Percentiles rank a stretch among this genome's conserved stretches.
These are phyloP conservation scores for Hemileccinum impolitum DNA, from an alignment of 768 basidiomycete genomes.

Conservation along the genomic window DNA sequence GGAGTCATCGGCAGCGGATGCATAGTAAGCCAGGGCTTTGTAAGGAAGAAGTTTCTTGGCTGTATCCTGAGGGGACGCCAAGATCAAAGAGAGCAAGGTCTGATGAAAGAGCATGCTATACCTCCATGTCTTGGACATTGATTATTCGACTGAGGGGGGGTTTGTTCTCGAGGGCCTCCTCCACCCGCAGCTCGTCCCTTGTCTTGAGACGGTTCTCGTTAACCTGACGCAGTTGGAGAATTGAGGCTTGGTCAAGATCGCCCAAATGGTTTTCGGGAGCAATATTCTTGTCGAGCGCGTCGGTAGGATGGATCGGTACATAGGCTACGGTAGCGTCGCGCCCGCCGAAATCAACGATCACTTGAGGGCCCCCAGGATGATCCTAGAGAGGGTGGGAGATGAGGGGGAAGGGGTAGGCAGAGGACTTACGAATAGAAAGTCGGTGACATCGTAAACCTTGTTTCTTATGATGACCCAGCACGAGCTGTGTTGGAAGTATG, in stretches of 20 bases:
- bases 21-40: slow-evolving; percentile 81
- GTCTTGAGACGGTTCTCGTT: slow-evolving; percentile 49
- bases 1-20: slow-evolving; percentile 84
- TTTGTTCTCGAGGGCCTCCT: slow-evolving; percentile 53
- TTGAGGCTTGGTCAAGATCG: slow-evolving; percentile 47
- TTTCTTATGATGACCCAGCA: slow-evolving; percentile 84
- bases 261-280: slow-evolving; percentile 73
- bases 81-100: not conserved
- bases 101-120: slow-evolving; percentile 18
- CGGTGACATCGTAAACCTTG: slow-evolving; percentile 84
- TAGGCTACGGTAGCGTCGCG: slow-evolving; percentile 77
- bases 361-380: slow-evolving; percentile 78
- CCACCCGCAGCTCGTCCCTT: slow-evolving; percentile 67
- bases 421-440: slow-evolving; percentile 58
- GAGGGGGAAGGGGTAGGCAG: too few relatives aligned
- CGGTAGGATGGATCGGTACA: slow-evolving; percentile 82
- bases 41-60: slow-evolving; percentile 70
- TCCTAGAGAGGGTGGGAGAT: slow-evolving; percentile 39
- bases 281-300: slow-evolving; percentile 71
- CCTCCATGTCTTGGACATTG: slow-evolving; percentile 82
- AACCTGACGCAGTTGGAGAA: slow-evolving; percentile 34
- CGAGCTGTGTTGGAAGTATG: slow-evolving; percentile 45
- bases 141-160: slow-evolving; percentile 70
- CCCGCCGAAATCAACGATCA: slow-evolving; percentile 83
- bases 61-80: slow-evolving; percentile 44